These are phyloP conservation scores for Phialemonium atrogriseum DNA, from an alignment of 2,329 filamentous ascomycete species.

Conservation along the genomic window DNA sequence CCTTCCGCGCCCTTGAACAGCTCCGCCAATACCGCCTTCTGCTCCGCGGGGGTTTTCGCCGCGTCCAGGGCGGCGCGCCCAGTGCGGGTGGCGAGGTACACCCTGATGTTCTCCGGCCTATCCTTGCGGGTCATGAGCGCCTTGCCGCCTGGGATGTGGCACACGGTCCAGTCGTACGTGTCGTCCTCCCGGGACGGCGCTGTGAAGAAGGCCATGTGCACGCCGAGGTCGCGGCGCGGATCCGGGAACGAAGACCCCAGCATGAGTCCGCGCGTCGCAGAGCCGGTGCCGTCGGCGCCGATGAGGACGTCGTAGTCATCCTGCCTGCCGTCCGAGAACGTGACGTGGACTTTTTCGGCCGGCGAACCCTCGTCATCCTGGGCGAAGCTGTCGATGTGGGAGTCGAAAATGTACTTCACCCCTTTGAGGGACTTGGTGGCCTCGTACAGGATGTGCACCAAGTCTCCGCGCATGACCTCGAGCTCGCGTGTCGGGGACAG, in stretches of 20 bases:
- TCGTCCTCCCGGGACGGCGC: slow-evolving; percentile 16
- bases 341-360: slow-evolving; percentile 15
- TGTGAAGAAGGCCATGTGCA: slow-evolving; percentile 23
- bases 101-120: slow-evolving; percentile 25
- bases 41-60: slow-evolving; percentile 24
- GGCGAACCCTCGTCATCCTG: slow-evolving; percentile 13
- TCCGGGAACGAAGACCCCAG: slow-evolving; percentile 16
- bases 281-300: slow-evolving; percentile 45
- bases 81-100: slow-evolving; percentile 23
- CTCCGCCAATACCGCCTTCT: slow-evolving; percentile 30
- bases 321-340: slow-evolving; percentile 32
- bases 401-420: slow-evolving; percentile 19
- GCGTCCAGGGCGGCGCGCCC: slow-evolving; percentile 18
- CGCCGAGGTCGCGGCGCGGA: slow-evolving; percentile 11
- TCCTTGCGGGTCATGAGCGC: slow-evolving; percentile 29
- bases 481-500: slow-evolving; percentile 45
- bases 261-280: slow-evolving; percentile 31
- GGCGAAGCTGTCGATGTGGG: slow-evolving; percentile 15
- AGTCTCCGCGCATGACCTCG: slow-evolving; percentile 51
- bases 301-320: slow-evolving; percentile 42
- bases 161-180: slow-evolving; percentile 7
- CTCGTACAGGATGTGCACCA: slow-evolving; percentile 42
- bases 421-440: slow-evolving; percentile 17
- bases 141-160: slow-evolving; percentile 20
- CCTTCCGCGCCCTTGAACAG: slow-evolving; percentile 28